A percentile compares a stretch with the other conserved stretches of the same genome.
Evolutionary conservation across 1,284 basidiomycete genomes (phyloP).

Genomic region (Salmacisia buchloeana): DNA sequence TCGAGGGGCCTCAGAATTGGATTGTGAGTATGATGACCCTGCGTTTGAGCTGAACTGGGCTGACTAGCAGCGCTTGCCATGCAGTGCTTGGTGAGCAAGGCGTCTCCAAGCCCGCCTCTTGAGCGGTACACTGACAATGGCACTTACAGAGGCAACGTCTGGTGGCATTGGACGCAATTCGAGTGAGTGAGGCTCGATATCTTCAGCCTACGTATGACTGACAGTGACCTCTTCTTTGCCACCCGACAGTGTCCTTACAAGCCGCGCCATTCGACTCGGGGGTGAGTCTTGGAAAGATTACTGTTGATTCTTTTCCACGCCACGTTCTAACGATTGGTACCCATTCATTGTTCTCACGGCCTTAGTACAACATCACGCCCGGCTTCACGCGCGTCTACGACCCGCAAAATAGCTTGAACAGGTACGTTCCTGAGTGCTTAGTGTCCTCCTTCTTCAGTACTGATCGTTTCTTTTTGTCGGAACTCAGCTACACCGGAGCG

Average conservation of each 20-base stretch:
- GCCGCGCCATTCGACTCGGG: not conserved
- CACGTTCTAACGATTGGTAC: too few relatives aligned
- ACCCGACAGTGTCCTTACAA: not conserved
- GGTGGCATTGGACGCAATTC: not conserved
- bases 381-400: not conserved
- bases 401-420: not conserved
- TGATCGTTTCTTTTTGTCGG: not conserved
- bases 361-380: not conserved
- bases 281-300: too few relatives aligned
- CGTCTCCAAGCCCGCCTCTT: too few relatives aligned
- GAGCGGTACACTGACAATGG: too few relatives aligned
- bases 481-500: not conserved
- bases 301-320: too few relatives aligned
- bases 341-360: too few relatives aligned
- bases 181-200: too few relatives aligned
- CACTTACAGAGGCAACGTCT: not conserved
- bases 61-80: not conserved
- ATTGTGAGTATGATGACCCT: constrained; percentile 33
- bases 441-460: not conserved
- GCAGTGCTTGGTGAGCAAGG: constrained; percentile 1
- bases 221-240: not conserved
- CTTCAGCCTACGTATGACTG: too few relatives aligned
- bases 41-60: not conserved
- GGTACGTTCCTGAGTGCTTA: not conserved
- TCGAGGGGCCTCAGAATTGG: constrained; percentile 63